A percentile compares a stretch with the other conserved stretches of the same genome.
phyloP scores from a whole-genome alignment of 768 basidiomycete genomes.

The Austroboletus festivus region DNA sequence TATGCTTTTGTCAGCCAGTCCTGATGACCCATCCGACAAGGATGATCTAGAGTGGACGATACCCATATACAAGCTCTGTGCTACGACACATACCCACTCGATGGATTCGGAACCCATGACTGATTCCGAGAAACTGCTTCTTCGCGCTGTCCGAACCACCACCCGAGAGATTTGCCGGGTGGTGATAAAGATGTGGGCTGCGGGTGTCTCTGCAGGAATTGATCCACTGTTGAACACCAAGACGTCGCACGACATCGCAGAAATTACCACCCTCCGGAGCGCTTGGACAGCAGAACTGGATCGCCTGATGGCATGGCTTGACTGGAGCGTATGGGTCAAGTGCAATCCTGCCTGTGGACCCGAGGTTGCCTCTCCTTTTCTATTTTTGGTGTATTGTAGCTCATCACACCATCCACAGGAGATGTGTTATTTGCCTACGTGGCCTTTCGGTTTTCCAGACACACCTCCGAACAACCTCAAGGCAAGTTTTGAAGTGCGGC shows the following conservation, averaged over 20 bases:
- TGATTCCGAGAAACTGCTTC: slow-evolving; percentile 26
- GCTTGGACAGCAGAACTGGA: slow-evolving; percentile 36
- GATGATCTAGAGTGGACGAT: slow-evolving; percentile 26
- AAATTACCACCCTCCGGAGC: slow-evolving; percentile 8
- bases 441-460: slow-evolving; percentile 12
- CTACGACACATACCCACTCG: slow-evolving; percentile 23
- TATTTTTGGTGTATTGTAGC: neutral
- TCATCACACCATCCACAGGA: slow-evolving; percentile 8
- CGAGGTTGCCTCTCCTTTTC: slow-evolving; percentile 18
- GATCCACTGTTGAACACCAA: neutral
- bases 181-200: slow-evolving; percentile 45
- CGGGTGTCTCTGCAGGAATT: slow-evolving; percentile 29
- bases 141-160: slow-evolving; percentile 31
- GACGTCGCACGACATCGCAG: neutral
- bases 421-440: slow-evolving; percentile 19
- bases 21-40: neutral
- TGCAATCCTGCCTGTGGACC: slow-evolving; percentile 44
- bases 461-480: too few species aligned
- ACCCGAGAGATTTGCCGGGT: slow-evolving; percentile 46
- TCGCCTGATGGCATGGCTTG: slow-evolving; percentile 45
- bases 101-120: slow-evolving; percentile 19
- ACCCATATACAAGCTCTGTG: slow-evolving; percentile 31
- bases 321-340: slow-evolving; percentile 49
- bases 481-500: too few species aligned
- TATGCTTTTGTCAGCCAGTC: slow-evolving; percentile 15